Conservation (phyloP, 2,329 filamentous ascomycete genomes). For the Ceratocystis variospora region DNA sequence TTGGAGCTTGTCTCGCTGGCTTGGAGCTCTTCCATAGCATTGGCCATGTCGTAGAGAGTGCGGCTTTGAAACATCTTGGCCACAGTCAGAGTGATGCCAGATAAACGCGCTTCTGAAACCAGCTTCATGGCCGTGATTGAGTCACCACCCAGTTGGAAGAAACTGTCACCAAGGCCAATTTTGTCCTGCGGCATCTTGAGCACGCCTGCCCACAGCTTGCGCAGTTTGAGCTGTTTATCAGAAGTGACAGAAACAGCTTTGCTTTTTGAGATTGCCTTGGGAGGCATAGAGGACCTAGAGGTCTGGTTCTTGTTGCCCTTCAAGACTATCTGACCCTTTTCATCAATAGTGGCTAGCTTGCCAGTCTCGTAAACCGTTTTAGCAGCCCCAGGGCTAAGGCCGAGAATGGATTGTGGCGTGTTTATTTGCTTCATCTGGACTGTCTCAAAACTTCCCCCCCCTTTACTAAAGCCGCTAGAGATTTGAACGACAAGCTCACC, state of each 20-base stretch:
- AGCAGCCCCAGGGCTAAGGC: constrained; percentile 14
- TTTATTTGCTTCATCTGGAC: constrained; percentile 23
- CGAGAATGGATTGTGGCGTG: constrained; percentile 25
- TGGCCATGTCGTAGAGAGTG: constrained; percentile 40
- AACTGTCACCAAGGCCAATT: constrained; percentile 42
- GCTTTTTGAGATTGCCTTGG: constrained; percentile 12
- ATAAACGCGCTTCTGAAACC: constrained; percentile 39
- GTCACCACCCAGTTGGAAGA: constrained; percentile 47
- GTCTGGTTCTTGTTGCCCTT: constrained; percentile 21
- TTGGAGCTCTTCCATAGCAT: constrained; percentile 31
- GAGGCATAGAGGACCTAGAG: constrained; percentile 5
- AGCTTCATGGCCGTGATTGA: constrained; percentile 49
- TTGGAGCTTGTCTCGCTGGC: constrained; percentile 15
- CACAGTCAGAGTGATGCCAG: constrained; percentile 38
- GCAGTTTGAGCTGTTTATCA: constrained; percentile 32
- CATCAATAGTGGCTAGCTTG: constrained; percentile 30
- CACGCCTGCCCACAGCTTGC: constrained; percentile 36
- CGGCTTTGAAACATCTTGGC: constrained; percentile 41
- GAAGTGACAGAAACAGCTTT: constrained; percentile 30
- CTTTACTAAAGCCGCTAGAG: background rate
- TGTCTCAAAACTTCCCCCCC: constrained; percentile 10
- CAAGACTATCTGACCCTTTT: constrained; percentile 25
- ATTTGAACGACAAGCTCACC: constrained; percentile 34
- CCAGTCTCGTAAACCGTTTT: constrained; percentile 30
- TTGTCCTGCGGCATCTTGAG: constrained; percentile 32